A percentile compares a stretch with the other conserved stretches of the same genome.
These are phyloP conservation scores for Tritrichomonas foetus DNA, from an alignment of 208 protist species.

Conservation along the genomic window DNA sequence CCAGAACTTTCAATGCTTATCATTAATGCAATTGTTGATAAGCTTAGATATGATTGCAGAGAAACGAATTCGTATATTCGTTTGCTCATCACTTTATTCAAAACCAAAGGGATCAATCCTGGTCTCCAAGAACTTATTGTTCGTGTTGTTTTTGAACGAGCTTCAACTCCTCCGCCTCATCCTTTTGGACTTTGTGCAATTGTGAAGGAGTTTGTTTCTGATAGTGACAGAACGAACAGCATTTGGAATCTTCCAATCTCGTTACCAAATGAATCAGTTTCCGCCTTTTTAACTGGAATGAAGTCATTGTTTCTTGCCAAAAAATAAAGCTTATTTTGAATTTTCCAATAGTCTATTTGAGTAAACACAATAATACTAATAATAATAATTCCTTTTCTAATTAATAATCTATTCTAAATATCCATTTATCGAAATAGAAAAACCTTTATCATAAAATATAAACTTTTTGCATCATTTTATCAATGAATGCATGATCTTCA, in stretches of 20 bases:
- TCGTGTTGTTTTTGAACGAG: background rate
- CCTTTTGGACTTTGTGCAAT: background rate
- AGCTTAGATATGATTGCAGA: background rate
- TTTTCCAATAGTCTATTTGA: too few species aligned
- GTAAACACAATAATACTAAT: too few species aligned
- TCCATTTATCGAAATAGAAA: too few species aligned
- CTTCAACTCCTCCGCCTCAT: background rate
- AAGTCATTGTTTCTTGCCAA: too few species aligned
- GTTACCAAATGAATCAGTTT: too few species aligned
- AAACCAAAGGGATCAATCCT: background rate
- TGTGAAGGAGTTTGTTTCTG: background rate
- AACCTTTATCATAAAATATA: too few species aligned
- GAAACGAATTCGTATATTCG: background rate
- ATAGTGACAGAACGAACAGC: background rate
- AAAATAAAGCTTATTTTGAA: too few species aligned
- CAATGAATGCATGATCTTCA: too few species aligned
- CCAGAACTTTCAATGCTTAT: background rate
- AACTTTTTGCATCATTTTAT: too few species aligned
- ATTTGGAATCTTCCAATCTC: background rate
- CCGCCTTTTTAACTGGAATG: too few species aligned
- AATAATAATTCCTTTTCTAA: too few species aligned
- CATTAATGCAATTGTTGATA: background rate
- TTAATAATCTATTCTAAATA: too few species aligned
- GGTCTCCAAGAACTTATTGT: background rate
- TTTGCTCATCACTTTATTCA: background rate